Conservation (phyloP, 805 yeast species). For the Wickerhamomyces kurtzmanii region DNA sequence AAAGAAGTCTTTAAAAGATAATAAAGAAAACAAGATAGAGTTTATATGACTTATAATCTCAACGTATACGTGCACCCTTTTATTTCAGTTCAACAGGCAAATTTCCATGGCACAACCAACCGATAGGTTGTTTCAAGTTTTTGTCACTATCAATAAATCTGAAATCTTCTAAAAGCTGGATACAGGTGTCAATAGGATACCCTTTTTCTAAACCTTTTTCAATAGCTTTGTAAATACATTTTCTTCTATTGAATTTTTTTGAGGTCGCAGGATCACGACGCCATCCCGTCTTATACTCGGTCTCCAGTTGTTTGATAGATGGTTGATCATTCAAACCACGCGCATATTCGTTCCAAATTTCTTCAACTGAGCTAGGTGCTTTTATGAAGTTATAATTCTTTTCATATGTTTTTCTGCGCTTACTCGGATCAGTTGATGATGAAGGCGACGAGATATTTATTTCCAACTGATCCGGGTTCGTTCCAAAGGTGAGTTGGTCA, state of each 20-base stretch:
- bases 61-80: too few species aligned
- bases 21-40: too few species aligned
- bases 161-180: conserved; percentile 35
- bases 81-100: conserved; percentile 19
- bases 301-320: conserved; percentile 37
- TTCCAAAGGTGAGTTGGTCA: too few species aligned
- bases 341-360: conserved; percentile 49
- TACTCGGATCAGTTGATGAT: conserved; percentile 4
- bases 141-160: conserved; percentile 32
- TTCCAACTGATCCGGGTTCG: too few species aligned
- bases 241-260: conserved; percentile 42
- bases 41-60: too few species aligned
- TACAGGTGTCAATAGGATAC: conserved; percentile 28
- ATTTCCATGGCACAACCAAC: conserved; percentile 32
- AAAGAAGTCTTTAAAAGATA: too few species aligned
- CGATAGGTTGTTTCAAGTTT: conserved; percentile 30
- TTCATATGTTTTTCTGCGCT: conserved; percentile 17
- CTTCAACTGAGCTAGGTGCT: conserved; percentile 35
- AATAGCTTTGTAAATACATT: conserved; percentile 44
- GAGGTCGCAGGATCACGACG: conserved; percentile 43
- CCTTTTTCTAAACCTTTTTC: conserved; percentile 39
- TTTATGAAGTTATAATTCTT: conserved; percentile 27
- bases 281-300: conserved; percentile 43
- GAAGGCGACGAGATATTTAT: not conserved
- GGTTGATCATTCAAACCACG: conserved; percentile 43